phyloP scores from a whole-genome alignment of 306 rosid genomes.

The Trichosanthes truncata region DNA sequence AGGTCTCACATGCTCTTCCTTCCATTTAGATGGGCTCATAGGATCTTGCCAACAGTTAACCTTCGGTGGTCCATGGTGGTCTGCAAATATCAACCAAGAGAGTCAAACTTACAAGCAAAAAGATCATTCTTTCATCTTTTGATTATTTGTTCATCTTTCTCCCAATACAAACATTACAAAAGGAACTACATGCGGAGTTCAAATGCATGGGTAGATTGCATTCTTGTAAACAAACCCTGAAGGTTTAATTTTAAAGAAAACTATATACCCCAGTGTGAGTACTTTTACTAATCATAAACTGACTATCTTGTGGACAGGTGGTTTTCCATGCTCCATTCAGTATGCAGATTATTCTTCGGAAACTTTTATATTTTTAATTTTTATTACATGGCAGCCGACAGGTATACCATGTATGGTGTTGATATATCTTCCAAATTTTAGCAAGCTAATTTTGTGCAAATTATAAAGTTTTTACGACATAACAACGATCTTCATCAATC shows the following conservation, averaged over 20 bases:
- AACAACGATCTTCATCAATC: not conserved
- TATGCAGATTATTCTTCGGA: not conserved
- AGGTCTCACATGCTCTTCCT: conserved; percentile 91
- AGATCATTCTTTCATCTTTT: not conserved
- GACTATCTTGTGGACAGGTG: not conserved
- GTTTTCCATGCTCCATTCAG: not conserved
- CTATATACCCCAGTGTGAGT: not conserved
- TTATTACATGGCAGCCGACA: no score
- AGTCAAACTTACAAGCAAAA: not conserved
- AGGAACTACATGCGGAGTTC: not conserved
- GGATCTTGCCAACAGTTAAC: conserved; percentile 81
- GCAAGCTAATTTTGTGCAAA: not conserved
- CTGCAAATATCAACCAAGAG: conserved; percentile 31
- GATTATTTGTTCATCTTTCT: not conserved
- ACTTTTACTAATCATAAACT: not conserved
- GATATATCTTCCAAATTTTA: not conserved
- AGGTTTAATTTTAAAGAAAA: not conserved
- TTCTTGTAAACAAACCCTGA: not conserved
- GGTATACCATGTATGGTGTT: not conserved
- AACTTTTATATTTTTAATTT: not conserved
- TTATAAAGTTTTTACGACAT: not conserved
- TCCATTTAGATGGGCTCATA: conserved; percentile 87
- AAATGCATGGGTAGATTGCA: not conserved
- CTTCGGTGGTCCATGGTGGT: conserved; percentile 74
- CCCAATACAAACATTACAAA: not conserved